Evolutionary conservation across 2,329 filamentous ascomycete species (phyloP), one percentile per base, ranked within the genome.

Genomic region (Cladosporium sp.): DNA sequence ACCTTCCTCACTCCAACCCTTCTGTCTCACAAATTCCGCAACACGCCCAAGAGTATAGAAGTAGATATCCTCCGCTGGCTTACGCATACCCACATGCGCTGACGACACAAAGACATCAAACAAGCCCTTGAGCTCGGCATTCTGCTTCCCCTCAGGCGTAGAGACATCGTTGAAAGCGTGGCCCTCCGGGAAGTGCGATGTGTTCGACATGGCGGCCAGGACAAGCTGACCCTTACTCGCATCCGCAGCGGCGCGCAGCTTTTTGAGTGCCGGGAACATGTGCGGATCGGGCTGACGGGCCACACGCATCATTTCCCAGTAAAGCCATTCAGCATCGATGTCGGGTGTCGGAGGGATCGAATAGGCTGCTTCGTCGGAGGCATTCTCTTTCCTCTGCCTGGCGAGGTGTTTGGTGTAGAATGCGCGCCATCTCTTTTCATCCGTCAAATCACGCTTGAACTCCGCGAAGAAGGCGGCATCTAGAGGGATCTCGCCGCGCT

Each of bases 91-190:
- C 0, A 92, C 83, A 62, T 95, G 90, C 1, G 91, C 91, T 1
- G 85, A 90, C 0, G 84, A 88, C 8, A 98, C 77, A 62, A 94
- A 96, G 13, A 96, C 79, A 63, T 97, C 89, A 62, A 98, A 97
- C 4, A 84, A 63, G 1, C 72, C 70, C 49, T 79, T 77, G 2
- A 94, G 70, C 0, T 85, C 82, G 25, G 54, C 52, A 32, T 66
- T 59, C 4, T 72, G 54, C 4, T 61, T 63, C 7, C 67, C 70
- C 3, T 69, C 66, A 30, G 68, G 68, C 4, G 69, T 60, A 1
- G 57, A 56, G 0, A 76, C 71, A 36, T 74, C 70, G 57, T 84
- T 78, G 51, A 88, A 84, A 19, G 77, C 72, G 62, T 96, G 88
- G 0, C 78, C 84, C 0, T 78, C 75, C 0, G 91, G 92, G 61